Conservation (phyloP, 1,139 yeast genomes). For the Candida buenavistaensis region DNA sequence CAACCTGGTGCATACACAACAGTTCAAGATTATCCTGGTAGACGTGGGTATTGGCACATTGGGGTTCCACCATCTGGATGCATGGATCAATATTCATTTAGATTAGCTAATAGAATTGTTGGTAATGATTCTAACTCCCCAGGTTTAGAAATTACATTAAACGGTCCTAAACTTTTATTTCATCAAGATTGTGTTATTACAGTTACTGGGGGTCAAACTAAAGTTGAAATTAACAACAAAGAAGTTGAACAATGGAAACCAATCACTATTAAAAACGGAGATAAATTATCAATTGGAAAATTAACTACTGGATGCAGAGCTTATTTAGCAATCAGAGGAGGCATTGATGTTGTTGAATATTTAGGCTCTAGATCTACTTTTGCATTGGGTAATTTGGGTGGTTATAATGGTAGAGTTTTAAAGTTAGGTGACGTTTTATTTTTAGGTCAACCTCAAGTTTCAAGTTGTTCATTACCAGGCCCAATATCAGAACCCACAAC, state of each 20-base stretch:
- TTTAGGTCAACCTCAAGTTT: slow-evolving; percentile 72
- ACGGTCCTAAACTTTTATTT: slow-evolving; percentile 83
- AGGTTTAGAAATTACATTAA: slow-evolving; percentile 84
- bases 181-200: slow-evolving; percentile 78
- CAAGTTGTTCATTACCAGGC: slow-evolving; percentile 68
- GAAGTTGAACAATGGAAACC: slow-evolving; percentile 67
- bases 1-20: slow-evolving; percentile 94
- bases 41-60: slow-evolving; percentile 80
- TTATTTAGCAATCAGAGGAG: slow-evolving; percentile 87
- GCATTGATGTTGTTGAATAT: slow-evolving; percentile 91
- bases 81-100: slow-evolving; percentile 90
- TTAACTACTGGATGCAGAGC: slow-evolving; percentile 81
- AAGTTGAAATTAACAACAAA: slow-evolving; percentile 64
- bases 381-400: slow-evolving; percentile 93
- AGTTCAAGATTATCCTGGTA: slow-evolving; percentile 95
- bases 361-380: slow-evolving; percentile 96
- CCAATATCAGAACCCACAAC: slow-evolving; percentile 65
- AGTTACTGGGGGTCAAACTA: slow-evolving; percentile 80
- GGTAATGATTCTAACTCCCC: slow-evolving; percentile 83
- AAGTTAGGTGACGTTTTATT: slow-evolving; percentile 90
- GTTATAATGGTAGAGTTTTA: slow-evolving; percentile 87
- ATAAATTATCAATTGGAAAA: slow-evolving; percentile 77
- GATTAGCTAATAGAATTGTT: slow-evolving; percentile 85
- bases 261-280: slow-evolving; percentile 67
- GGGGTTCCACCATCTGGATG: slow-evolving; percentile 99